phyloP scores from a whole-genome alignment of 192 early-diverging fungal genomes.

The Rhizophagus sp. region DNA sequence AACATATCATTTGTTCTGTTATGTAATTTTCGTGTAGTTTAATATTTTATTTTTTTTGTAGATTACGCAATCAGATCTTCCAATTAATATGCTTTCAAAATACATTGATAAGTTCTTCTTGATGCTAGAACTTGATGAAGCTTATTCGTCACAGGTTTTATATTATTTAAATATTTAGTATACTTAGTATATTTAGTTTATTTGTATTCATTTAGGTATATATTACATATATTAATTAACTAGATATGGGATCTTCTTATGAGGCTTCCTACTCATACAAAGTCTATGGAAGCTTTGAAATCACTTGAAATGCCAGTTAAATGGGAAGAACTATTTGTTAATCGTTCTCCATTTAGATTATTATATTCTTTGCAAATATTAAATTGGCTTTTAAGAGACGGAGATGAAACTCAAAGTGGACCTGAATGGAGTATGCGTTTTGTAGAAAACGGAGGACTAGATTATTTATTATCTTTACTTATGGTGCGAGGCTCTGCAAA shows the following conservation, averaged over 20 bases:
- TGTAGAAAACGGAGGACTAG: slow-evolving; percentile 41
- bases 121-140: slow-evolving; percentile 44
- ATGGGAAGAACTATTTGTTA: slow-evolving; percentile 41
- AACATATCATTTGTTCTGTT: neutral
- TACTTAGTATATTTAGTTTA: neutral
- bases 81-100: slow-evolving; percentile 42
- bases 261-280: slow-evolving; percentile 42
- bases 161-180: neutral
- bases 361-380: slow-evolving; percentile 49
- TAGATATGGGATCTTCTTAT: slow-evolving; percentile 37
- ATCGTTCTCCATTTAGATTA: slow-evolving; percentile 45
- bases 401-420: slow-evolving; percentile 35
- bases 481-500: slow-evolving; percentile 17
- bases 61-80: slow-evolving; percentile 34
- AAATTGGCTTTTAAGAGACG: slow-evolving; percentile 40
- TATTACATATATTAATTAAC: neutral
- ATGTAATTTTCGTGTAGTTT: neutral
- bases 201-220: neutral
- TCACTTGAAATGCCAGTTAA: slow-evolving; percentile 34
- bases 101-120: slow-evolving; percentile 46
- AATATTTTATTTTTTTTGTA: slow-evolving; percentile 2
- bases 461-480: slow-evolving; percentile 36
- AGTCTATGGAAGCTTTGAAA: slow-evolving; percentile 34
- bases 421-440: slow-evolving; percentile 41
- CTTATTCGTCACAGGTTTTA: slow-evolving; percentile 46